Evolutionary conservation across 306 rosid species (phyloP).

Genomic region (Malus domestica): ASM211411v1 NC_041803.1:6733001-6733500

Average conservation of each 20-base stretch:
- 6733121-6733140: not conserved
- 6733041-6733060: not conserved
- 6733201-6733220: constrained; percentile 95
- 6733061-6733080: not conserved
- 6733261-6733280: constrained; percentile 59
- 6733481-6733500: constrained; percentile 9
- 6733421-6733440: not conserved
- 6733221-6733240: constrained; percentile 84
- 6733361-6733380: not conserved
- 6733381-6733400: not conserved
- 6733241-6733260: constrained; percentile 96
- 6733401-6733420: not conserved
- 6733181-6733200: constrained; percentile 96
- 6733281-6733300: not conserved
- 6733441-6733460: not conserved
- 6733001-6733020: not conserved
- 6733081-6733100: not conserved
- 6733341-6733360: not conserved
- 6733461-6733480: not conserved
- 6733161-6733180: constrained; percentile 25
- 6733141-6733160: not conserved
- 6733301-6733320: not conserved
- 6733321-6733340: not conserved
- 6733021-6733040: not conserved
- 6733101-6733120: not conserved